phyloP scores from a whole-genome alignment of 352 stramenopile genomes.

The Globisporangium mamillatum region DNA sequence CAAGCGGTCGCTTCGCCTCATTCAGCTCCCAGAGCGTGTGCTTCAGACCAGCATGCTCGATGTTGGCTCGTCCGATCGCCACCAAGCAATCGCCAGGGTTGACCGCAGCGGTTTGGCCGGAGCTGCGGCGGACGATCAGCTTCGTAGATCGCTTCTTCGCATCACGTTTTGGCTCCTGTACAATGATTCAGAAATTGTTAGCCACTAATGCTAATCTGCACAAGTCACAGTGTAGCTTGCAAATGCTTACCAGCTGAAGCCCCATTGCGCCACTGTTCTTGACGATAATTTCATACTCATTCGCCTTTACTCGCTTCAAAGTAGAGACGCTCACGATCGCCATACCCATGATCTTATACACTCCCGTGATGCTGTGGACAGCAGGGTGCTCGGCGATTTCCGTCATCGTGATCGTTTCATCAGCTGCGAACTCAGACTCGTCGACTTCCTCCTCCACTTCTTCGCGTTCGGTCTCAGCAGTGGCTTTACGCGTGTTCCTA shows the following conservation, averaged over 20 bases:
- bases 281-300: constrained; percentile 83
- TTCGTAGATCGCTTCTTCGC: constrained; percentile 50
- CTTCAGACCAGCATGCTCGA: constrained; percentile 82
- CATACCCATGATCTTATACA: constrained; percentile 82
- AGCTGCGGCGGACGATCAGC: constrained; percentile 75
- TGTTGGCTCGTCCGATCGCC: constrained; percentile 77
- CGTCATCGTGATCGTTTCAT: constrained; percentile 69
- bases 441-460: constrained; percentile 43
- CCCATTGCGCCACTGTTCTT: constrained; percentile 53
- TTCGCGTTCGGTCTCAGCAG: constrained; percentile 33
- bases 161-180: constrained; percentile 40
- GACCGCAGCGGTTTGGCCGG: constrained; percentile 65
- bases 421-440: constrained; percentile 47
- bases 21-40: constrained; percentile 85
- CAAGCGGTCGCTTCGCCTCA: constrained; percentile 64
- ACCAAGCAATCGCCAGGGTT: constrained; percentile 82
- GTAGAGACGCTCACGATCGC: constrained; percentile 78
- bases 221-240: not conserved
- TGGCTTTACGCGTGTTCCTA: constrained; percentile 4
- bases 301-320: constrained; percentile 64
- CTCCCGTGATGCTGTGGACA: constrained; percentile 76
- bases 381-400: constrained; percentile 68
- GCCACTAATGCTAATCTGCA: not conserved
- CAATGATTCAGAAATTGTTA: not conserved
- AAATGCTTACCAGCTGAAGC: constrained; percentile 50